Evolutionary conservation across 2,329 filamentous ascomycete species (phyloP).

Genomic region (Penicillium verrucosum): DNA sequence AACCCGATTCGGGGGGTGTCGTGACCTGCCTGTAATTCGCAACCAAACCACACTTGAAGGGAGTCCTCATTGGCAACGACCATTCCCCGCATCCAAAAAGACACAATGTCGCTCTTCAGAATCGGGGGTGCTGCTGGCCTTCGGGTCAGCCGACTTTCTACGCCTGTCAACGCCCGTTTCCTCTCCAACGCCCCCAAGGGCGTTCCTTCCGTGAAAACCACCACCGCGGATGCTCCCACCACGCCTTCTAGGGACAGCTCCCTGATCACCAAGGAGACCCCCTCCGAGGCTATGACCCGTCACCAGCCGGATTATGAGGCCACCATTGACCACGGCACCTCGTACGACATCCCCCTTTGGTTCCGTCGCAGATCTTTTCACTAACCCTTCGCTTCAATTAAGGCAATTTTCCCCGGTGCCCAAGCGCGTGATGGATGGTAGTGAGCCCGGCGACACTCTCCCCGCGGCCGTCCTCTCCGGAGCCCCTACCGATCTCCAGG

Average conservation of each 20-base stretch:
- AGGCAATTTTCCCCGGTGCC: slow-evolving; percentile 91
- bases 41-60: slow-evolving; percentile 30
- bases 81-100: slow-evolving; percentile 17
- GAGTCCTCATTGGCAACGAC: slow-evolving; percentile 31
- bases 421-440: slow-evolving; percentile 84
- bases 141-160: slow-evolving; percentile 30
- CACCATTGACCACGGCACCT: slow-evolving; percentile 81
- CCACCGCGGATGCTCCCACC: slow-evolving; percentile 44
- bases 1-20: slow-evolving; percentile 32
- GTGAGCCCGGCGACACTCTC: slow-evolving; percentile 70
- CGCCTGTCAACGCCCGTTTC: slow-evolving; percentile 38
- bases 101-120: slow-evolving; percentile 65
- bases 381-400: slow-evolving; percentile 27
- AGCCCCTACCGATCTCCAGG: slow-evolving; percentile 89
- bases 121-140: slow-evolving; percentile 42
- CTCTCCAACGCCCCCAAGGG: slow-evolving; percentile 40
- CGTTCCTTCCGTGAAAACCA: slow-evolving; percentile 56
- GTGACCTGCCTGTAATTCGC: slow-evolving; percentile 34
- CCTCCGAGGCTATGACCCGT: slow-evolving; percentile 51
- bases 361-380: slow-evolving; percentile 6
- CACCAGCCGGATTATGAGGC: slow-evolving; percentile 80
- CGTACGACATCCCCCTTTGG: slow-evolving; percentile 56
- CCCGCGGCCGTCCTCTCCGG: slow-evolving; percentile 86
- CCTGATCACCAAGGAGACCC: slow-evolving; percentile 51
- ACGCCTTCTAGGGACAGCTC: slow-evolving; percentile 39